A percentile compares a stretch with the other conserved stretches of the same genome.
Conservation (phyloP, 140 eudicot genomes). For the Artemisia princeps region DNA sequence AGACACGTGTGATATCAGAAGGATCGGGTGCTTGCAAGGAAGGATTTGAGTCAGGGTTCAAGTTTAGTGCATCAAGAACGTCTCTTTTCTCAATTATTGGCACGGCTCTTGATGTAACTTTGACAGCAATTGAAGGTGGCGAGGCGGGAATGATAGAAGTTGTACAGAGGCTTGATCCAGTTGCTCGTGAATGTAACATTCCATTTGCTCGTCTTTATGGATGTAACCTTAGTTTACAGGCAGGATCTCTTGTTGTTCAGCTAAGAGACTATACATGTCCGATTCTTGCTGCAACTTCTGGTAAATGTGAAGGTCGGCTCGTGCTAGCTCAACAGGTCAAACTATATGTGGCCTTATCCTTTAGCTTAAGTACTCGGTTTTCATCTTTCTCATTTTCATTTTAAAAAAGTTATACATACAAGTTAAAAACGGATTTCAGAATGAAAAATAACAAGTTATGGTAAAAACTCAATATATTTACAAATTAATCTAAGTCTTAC, state of each 20-base stretch:
- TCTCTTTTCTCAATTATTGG: conserved; percentile 71
- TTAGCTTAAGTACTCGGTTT: no score
- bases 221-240: conserved; percentile 51
- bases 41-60: conserved; percentile 82
- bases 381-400: no score
- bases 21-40: conserved; percentile 80
- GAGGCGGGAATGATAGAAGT: conserved; percentile 83
- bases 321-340: conserved; percentile 93
- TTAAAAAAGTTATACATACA: no score
- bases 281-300: conserved; percentile 65
- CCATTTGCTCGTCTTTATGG: conserved; percentile 89
- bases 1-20: conserved; percentile 49
- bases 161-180: conserved; percentile 80
- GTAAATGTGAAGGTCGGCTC: conserved; percentile 88
- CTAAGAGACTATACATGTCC: conserved; percentile 75
- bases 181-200: conserved; percentile 53
- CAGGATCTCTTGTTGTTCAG: conserved; percentile 70
- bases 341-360: not conserved
- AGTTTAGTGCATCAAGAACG: conserved; percentile 55
- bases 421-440: no score
- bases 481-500: no score
- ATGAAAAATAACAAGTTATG: no score
- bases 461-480: no score
- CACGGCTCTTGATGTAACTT: conserved; percentile 53
- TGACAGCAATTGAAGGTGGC: conserved; percentile 75